Conservation (phyloP, 192 early-diverging fungal genomes). For the Umbelopsis sp. region DNA sequence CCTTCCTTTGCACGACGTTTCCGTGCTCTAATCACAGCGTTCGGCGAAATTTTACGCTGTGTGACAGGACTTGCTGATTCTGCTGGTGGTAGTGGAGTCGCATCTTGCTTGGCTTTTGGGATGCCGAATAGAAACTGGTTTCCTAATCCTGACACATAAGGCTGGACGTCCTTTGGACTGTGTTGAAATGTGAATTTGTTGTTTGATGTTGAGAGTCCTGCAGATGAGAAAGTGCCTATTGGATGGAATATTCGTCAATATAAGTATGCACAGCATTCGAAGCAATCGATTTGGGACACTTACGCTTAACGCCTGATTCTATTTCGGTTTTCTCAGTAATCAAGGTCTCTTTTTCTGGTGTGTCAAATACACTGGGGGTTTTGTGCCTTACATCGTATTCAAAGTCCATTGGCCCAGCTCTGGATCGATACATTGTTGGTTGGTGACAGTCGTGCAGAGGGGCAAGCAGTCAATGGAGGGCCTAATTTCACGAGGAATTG, state of each 20-base stretch:
- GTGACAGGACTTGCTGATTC: not conserved
- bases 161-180: not conserved
- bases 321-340: slow-evolving; percentile 14
- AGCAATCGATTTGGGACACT: not conserved
- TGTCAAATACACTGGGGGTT: not conserved
- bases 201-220: not conserved
- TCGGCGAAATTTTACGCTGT: not conserved
- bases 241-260: not conserved
- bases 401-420: slow-evolving; percentile 11
- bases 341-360: not conserved
- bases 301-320: not conserved
- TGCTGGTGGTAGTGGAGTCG: too few relatives aligned
- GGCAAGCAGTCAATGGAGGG: not conserved
- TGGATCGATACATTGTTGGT: slow-evolving; percentile 1
- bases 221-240: slow-evolving; percentile 5
- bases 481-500: not conserved
- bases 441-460: not conserved
- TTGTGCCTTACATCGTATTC: not conserved
- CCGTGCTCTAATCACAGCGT: slow-evolving; percentile 4
- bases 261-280: not conserved
- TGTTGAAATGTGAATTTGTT: not conserved
- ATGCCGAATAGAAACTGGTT: not conserved
- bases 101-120: not conserved
- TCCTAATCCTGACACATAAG: slow-evolving; percentile 4
- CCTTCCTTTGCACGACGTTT: slow-evolving; percentile 7